phyloP scores from a whole-genome alignment of 192 early-diverging fungal genomes.

The Coemansia sp. region DNA sequence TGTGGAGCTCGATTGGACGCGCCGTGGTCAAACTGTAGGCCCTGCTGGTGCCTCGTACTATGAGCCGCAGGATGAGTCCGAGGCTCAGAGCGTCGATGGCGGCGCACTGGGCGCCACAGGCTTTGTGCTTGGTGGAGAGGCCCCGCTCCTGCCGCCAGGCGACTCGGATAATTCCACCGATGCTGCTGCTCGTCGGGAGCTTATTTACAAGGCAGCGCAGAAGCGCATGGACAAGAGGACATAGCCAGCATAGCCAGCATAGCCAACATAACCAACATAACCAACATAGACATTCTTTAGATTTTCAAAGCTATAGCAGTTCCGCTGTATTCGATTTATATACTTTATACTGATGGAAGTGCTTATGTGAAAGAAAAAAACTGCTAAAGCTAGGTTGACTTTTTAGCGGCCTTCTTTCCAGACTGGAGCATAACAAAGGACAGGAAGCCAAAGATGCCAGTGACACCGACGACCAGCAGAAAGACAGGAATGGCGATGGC shows the following conservation, averaged over 20 bases:
- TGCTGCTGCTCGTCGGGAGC: slow-evolving; percentile 21
- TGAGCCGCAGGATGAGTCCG: slow-evolving; percentile 13
- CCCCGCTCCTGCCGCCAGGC: slow-evolving; percentile 16
- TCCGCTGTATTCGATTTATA: neutral
- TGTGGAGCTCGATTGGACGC: slow-evolving; percentile 48
- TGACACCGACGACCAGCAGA: slow-evolving; percentile 75
- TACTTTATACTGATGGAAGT: neutral
- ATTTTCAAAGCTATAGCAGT: no score
- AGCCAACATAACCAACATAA: no score
- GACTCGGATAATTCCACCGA: neutral
- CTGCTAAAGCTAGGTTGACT: slow-evolving; percentile 53
- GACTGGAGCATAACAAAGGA: slow-evolving; percentile 83
- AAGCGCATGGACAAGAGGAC: slow-evolving; percentile 13
- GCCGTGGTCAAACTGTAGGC: slow-evolving; percentile 28
- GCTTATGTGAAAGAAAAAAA: slow-evolving; percentile 2
- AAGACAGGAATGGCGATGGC: slow-evolving; percentile 87
- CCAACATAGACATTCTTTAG: no score
- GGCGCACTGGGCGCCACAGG: slow-evolving; percentile 26
- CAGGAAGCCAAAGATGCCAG: slow-evolving; percentile 75
- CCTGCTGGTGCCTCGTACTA: slow-evolving; percentile 2
- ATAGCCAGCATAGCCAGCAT: no score
- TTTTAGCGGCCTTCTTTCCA: slow-evolving; percentile 71
- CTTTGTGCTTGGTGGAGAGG: slow-evolving; percentile 46
- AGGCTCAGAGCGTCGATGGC: slow-evolving; percentile 27
- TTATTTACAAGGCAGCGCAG: slow-evolving; percentile 27